Evolutionary conservation across 2,329 filamentous ascomycete species (phyloP).

Genomic region (Setomelanomma holmii): DNA sequence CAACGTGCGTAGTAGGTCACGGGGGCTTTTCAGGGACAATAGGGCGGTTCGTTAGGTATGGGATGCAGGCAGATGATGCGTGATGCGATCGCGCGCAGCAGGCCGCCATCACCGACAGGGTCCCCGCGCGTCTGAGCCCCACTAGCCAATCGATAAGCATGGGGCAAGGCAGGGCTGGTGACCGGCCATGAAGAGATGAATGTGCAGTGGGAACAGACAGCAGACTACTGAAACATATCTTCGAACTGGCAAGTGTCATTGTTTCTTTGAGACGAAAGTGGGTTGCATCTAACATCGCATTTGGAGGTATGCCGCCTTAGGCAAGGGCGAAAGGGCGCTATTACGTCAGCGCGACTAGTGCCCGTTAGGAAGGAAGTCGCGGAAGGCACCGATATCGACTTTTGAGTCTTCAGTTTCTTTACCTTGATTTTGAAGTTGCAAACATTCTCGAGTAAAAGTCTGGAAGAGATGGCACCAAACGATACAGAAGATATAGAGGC

Average conservation of each 20-base stretch:
- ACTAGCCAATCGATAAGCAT: constrained; percentile 31
- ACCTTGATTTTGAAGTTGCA: not conserved
- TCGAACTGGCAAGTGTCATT: not conserved
- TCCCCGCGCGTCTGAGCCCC: constrained; percentile 21
- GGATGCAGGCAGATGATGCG: constrained; percentile 35
- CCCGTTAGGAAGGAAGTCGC: constrained; percentile 27
- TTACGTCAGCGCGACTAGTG: constrained; percentile 33
- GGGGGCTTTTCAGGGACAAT: constrained; percentile 19
- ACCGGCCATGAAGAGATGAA: not conserved
- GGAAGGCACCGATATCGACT: constrained; percentile 22
- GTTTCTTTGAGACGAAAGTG: not conserved
- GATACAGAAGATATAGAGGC: constrained; percentile 39
- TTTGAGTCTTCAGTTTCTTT: constrained; percentile 3
- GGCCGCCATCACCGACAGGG: constrained; percentile 15
- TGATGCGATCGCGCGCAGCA: constrained; percentile 24
- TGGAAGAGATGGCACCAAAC: constrained; percentile 33
- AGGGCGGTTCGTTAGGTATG: constrained; percentile 24
- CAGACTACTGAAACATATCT: not conserved
- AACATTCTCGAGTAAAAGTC: not conserved
- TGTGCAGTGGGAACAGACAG: not conserved
- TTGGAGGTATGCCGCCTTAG: not conserved
- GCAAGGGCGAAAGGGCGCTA: constrained; percentile 8
- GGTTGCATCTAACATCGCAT: not conserved
- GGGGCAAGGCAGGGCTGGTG: constrained; percentile 14
- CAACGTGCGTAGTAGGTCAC: constrained; percentile 27